Base-by-base conservation (phyloP, 768 basidiomycete species). In the Xerocomus spinulosus region DNA sequence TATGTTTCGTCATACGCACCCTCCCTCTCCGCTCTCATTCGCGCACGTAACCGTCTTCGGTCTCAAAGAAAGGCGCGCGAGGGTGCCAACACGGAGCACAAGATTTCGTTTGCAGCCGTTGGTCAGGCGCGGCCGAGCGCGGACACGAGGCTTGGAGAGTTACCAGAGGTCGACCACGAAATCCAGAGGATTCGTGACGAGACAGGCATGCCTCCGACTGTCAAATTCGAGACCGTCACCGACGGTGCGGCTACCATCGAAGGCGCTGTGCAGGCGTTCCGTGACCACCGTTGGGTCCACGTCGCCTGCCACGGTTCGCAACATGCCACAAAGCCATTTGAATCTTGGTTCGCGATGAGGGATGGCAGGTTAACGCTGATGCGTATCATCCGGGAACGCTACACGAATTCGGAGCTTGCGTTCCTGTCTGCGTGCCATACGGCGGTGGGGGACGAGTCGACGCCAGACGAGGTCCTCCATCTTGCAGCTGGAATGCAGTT, bases 11-110 rank as follows among this genome's bases (percentile, higher is more conserved):
- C 44, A 1, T 46, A 46, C 6, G 26, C 44, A 2, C 44, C 44
- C 15, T 46, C 44, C 23, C 44, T 46, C 5, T 37, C 35, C 0
- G 44, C 44, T 38, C 44, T 46, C 20, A 4, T 46, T 46, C 44
- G 44, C 10, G 26, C 35, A 2, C 44, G 20, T 2, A 35, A 37
- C 1, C 44, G 44, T 9, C 9, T 37, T 13, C 25, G 18, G 8
- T 8, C 35, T 12, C 44, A 38, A 6, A 45, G 12, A 24, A 0
- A 35, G 9, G 17, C 23, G 0, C 44, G 25, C 8, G 6, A 36
- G 9, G 24, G 34, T 4, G 17, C 34, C 17, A 25, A 25, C 4
- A 18, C 24, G 7, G 13, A 4, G 10, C 15, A 44, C 13, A 2
- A 3, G 18, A 24, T 45, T 12, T 45, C 44, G 5, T 37, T 37